A percentile compares a stretch with the other conserved stretches of the same genome.
phyloP scores from a whole-genome alignment of 2,329 filamentous ascomycete species.

The Fusarium irregulare region DNA sequence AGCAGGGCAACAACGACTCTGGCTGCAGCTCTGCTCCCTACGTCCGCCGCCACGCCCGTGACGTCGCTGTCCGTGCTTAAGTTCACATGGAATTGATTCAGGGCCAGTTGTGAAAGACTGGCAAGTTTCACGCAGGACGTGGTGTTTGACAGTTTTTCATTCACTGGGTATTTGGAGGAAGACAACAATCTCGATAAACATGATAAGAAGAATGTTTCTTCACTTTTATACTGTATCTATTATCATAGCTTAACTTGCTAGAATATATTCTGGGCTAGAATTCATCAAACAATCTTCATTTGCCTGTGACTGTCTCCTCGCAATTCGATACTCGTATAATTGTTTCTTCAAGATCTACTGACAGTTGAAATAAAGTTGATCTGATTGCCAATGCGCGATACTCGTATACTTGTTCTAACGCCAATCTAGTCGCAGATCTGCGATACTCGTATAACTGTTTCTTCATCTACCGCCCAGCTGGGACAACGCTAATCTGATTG shows the following conservation, averaged over 20 bases:
- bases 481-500: not conserved
- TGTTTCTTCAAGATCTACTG: not conserved
- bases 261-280: not conserved
- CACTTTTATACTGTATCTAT: not conserved
- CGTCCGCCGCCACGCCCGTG: slow-evolving; percentile 16
- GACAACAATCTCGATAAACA: not conserved
- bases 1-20: not conserved
- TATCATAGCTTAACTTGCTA: not conserved
- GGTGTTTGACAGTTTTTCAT: slow-evolving; percentile 11
- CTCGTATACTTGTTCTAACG: not conserved
- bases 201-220: slow-evolving; percentile 3
- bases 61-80: not conserved
- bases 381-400: not conserved
- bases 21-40: not conserved
- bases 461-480: not conserved
- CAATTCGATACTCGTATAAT: not conserved
- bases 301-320: not conserved
- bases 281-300: no score
- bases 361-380: not conserved
- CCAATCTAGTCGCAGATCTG: not conserved
- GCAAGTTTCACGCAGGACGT: slow-evolving; percentile 23
- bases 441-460: not conserved
- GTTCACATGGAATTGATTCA: not conserved
- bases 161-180: not conserved
- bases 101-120: not conserved